These are phyloP conservation scores for Rugonectria rugulosa DNA, from an alignment of 2,329 filamentous ascomycete genomes.

Conservation along the genomic window DNA sequence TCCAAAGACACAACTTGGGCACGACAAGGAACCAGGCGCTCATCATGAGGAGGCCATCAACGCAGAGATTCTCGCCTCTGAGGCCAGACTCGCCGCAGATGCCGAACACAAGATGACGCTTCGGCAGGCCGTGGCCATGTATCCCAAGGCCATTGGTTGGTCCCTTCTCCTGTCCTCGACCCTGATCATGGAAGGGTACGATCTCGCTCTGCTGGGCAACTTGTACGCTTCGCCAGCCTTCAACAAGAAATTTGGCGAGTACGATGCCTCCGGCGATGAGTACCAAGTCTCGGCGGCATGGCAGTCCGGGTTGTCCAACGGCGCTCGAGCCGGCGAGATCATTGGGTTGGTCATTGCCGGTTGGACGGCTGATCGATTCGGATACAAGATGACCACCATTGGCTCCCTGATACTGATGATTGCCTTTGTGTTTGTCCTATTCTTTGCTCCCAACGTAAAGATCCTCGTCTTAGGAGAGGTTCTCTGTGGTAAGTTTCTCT, in stretches of 20 bases:
- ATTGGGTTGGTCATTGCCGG: constrained; percentile 63
- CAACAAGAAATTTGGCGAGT: constrained; percentile 55
- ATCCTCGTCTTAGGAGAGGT: constrained; percentile 59
- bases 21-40: constrained; percentile 32
- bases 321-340: constrained; percentile 61
- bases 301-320: constrained; percentile 65
- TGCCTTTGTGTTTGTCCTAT: constrained; percentile 60
- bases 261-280: constrained; percentile 42
- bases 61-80: constrained; percentile 40
- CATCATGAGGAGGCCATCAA: constrained; percentile 38
- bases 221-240: constrained; percentile 57
- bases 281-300: constrained; percentile 61
- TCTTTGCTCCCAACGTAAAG: constrained; percentile 58
- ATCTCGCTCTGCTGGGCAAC: constrained; percentile 57
- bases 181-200: constrained; percentile 61
- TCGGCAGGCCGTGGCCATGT: constrained; percentile 49
- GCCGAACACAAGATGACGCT: constrained; percentile 53
- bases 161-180: constrained; percentile 54
- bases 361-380: constrained; percentile 57
- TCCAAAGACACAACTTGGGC: constrained; percentile 6
- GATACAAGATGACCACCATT: constrained; percentile 60
- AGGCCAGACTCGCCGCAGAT: constrained; percentile 51
- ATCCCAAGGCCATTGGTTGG: constrained; percentile 58
- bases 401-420: constrained; percentile 55
- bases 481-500: constrained; percentile 43